Base-by-base conservation (phyloP, 805 yeast genomes). In the Kodamaea kakaduensis region DNA sequence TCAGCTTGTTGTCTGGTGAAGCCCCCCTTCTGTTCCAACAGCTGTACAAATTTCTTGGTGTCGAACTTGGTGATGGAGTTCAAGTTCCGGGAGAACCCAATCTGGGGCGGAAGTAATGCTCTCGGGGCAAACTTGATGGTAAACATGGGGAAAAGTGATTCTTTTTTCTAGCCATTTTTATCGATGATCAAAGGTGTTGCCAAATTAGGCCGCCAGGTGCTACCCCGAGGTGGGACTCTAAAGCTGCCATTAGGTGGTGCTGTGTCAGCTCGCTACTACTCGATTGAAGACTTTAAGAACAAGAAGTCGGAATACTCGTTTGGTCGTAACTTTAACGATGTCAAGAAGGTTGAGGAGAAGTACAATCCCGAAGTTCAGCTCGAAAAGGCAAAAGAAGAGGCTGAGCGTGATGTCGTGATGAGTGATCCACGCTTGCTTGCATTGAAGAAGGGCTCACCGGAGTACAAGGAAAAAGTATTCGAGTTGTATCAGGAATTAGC, bases 1-100 rank as follows among this genome's bases (percentile, higher is more conserved):
- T 81, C 85, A 0, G 95, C 79, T 58, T 93, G 97, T 39, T 77
- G 67, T 29, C 73, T 71, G 5, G 76, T 71, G 57, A 90, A 85
- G 3, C 65, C 70, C 6, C 95, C 94, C 33, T 80, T 77, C 19
- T 69, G 67, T 44, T 80, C 75, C 15, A 88, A 70, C 32, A 78
- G 70, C 46, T 76, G 74, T 7, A 81, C 83, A 49, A 84, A 83
- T 52, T 71, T 71, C 48, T 81, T 81, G 24, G 96, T 86, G 55
- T 88, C 89, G 46, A 86, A 81, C 48, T 79, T 62, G 38, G 73
- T 66, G 34, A 62, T 57, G 5, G 61, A 47, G 6, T 59, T 42
- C 19, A 59, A 50, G 13, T 16, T 9, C 13, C 39, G n/a, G n/a
- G n/a, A n/a, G n/a, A n/a, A n/a, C n/a, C n/a, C n/a, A n/a, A n/a